These are phyloP conservation scores for Geranomyces variabilis DNA, from an alignment of 192 early-diverging fungal genomes.

Conservation along the genomic window DNA sequence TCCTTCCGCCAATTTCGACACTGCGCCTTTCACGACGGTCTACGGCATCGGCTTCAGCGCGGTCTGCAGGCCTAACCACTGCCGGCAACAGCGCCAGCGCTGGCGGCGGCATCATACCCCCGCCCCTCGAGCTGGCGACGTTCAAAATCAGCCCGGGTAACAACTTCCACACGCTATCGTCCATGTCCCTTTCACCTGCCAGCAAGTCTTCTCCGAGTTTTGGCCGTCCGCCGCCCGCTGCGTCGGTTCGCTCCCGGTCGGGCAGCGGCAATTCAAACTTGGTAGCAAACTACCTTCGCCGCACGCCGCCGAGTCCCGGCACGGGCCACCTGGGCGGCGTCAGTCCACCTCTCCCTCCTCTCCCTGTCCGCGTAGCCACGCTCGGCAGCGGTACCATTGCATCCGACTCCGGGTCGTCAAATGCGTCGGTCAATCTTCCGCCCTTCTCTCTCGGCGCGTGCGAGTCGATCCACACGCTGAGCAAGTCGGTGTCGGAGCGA, in stretches of 20 bases:
- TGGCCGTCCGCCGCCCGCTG: neutral
- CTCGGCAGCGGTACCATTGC: neutral
- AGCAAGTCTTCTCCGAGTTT: neutral
- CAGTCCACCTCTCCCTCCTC: neutral
- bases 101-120: neutral
- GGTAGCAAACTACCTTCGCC: neutral
- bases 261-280: neutral
- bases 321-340: neutral
- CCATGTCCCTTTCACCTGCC: neutral
- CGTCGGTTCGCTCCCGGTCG: neutral
- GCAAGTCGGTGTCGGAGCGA: slow-evolving; percentile 8
- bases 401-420: neutral
- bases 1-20: neutral
- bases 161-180: neutral
- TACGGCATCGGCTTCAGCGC: neutral
- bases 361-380: neutral
- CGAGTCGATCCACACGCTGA: slow-evolving; percentile 4
- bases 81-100: no score
- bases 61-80: neutral
- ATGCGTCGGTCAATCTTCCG: neutral
- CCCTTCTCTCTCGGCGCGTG: neutral
- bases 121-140: neutral
- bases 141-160: neutral
- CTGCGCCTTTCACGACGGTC: neutral
- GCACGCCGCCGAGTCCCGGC: slow-evolving; percentile 1